These are phyloP conservation scores for Colletotrichum magnum DNA, from an alignment of 2,329 filamentous ascomycete species.

Conservation along the genomic window DNA sequence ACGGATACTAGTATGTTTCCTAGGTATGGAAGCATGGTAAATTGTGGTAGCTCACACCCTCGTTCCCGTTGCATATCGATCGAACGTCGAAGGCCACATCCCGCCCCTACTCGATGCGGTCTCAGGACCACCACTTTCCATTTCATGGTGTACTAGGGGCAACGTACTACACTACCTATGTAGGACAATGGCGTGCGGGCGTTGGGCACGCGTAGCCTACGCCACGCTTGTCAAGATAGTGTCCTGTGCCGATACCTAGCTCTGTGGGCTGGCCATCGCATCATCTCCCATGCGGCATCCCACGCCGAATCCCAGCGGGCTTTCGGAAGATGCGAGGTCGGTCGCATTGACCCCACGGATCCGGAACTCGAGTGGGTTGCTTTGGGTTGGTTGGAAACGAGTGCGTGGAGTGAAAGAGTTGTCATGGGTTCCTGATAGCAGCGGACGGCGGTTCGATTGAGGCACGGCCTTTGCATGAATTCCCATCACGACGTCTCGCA, in stretches of 20 bases:
- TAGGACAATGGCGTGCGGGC: slow-evolving; percentile 30
- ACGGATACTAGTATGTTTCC: background rate
- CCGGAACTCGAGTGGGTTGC: slow-evolving; percentile 20
- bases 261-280: slow-evolving; percentile 19
- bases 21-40: background rate
- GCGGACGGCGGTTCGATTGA: slow-evolving; percentile 27
- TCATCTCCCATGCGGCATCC: slow-evolving; percentile 22
- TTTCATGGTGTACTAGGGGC: slow-evolving; percentile 2
- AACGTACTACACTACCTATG: background rate
- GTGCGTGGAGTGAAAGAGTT: background rate
- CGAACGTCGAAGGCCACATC: slow-evolving; percentile 13
- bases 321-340: slow-evolving; percentile 14
- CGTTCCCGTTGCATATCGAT: slow-evolving; percentile 18
- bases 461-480: slow-evolving; percentile 23
- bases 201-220: slow-evolving; percentile 29
- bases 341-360: slow-evolving; percentile 20
- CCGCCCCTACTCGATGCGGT: slow-evolving; percentile 24
- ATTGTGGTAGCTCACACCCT: background rate
- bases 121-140: background rate
- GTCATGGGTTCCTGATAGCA: background rate
- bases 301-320: slow-evolving; percentile 29
- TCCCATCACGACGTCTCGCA: slow-evolving; percentile 9
- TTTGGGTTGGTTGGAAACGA: slow-evolving; percentile 4
- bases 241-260: slow-evolving; percentile 13
- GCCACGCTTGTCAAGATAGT: slow-evolving; percentile 5